phyloP scores from a whole-genome alignment of 2,329 filamentous ascomycete genomes.

The Phialocephala subalpina region DNA sequence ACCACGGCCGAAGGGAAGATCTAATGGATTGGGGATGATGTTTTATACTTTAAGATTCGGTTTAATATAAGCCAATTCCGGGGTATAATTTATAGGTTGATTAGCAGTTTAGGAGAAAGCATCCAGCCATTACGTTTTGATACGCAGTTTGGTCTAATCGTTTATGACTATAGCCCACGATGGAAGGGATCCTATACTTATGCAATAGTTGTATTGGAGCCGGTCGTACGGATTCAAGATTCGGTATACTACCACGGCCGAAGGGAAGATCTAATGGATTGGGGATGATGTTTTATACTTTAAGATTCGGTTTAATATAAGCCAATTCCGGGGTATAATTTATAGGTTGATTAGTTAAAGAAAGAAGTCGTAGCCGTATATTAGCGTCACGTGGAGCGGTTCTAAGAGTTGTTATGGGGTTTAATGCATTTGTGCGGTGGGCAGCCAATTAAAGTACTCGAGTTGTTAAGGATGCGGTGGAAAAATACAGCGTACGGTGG shows the following conservation, averaged over 20 bases:
- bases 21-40: conserved; percentile 9
- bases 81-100: no score
- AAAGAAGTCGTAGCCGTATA: conserved; percentile 18
- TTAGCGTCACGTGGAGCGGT: conserved; percentile 18
- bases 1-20: conserved; percentile 17
- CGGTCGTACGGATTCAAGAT: conserved; percentile 26
- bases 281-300: background rate
- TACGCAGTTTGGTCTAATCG: background rate
- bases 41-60: background rate
- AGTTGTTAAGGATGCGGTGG: conserved; percentile 27
- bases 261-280: conserved; percentile 6
- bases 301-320: no score
- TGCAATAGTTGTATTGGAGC: conserved; percentile 23
- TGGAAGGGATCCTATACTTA: conserved; percentile 12
- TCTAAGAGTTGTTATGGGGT: conserved; percentile 18
- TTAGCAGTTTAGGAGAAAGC: no score
- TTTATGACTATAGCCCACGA: conserved; percentile 24
- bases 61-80: no score
- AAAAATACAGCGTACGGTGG: conserved; percentile 26
- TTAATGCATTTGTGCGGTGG: conserved; percentile 22
- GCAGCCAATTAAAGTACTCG: conserved; percentile 17
- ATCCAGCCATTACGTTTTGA: conserved; percentile 4
- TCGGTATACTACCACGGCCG: conserved; percentile 21
- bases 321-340: conserved; percentile 12
- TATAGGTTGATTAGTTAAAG: conserved; percentile 18